Evolutionary conservation across 1,284 basidiomycete genomes (phyloP).

Genomic region (Limonomyces culmigenus): DNA sequence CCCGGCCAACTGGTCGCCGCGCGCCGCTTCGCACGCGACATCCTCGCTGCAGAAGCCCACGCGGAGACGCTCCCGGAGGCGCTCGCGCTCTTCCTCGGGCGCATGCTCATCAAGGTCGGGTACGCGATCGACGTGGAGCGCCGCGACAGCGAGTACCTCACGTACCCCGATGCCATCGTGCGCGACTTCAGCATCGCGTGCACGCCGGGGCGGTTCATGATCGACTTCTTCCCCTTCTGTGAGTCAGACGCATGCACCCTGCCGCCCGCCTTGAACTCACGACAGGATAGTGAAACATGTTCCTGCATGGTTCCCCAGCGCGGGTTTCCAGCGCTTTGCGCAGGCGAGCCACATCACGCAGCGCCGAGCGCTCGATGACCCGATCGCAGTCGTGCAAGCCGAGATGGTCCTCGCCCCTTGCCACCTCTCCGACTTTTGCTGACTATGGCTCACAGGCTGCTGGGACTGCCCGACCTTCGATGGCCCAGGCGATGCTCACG

Average conservation of each 20-base stretch:
- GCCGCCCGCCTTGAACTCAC: background rate
- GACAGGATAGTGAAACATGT: slow-evolving; percentile 6
- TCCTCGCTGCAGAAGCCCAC: background rate
- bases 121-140: background rate
- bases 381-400: too few relatives aligned
- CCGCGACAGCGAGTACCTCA: background rate
- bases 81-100: background rate
- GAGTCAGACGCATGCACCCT: background rate
- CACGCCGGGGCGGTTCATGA: slow-evolving; percentile 6
- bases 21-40: background rate
- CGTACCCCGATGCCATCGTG: slow-evolving; percentile 4
- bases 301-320: slow-evolving; percentile 8
- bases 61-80: background rate
- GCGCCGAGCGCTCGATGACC: too few relatives aligned
- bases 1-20: too few relatives aligned
- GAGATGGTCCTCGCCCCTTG: too few relatives aligned
- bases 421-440: too few relatives aligned
- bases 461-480: too few relatives aligned
- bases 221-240: slow-evolving; percentile 8
- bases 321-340: slow-evolving; percentile 6
- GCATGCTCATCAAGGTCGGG: background rate
- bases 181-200: slow-evolving; percentile 2
- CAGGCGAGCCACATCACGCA: too few relatives aligned
- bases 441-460: too few relatives aligned
- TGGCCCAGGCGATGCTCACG: too few relatives aligned